Evolutionary conservation across 139 green algal genomes (phyloP).

Genomic region (Tetradesmus obliquus): DNA sequence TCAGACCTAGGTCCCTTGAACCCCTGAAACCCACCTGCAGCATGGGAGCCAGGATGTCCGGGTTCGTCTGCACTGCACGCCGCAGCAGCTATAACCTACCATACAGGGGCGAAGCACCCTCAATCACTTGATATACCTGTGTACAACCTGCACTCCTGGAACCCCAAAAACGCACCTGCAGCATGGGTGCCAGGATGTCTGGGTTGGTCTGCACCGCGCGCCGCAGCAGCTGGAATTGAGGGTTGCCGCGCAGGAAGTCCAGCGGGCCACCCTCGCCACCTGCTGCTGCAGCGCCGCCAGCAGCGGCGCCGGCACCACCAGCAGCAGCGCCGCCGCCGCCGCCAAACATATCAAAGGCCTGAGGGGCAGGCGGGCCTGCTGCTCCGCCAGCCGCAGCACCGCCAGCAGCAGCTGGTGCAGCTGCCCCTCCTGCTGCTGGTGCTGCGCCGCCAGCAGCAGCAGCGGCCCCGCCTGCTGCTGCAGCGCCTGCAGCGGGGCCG

Average conservation of each 20-base stretch:
- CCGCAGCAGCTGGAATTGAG: constrained; percentile 91
- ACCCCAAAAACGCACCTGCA: constrained; percentile 65
- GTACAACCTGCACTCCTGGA: no score
- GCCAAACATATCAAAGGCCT: constrained; percentile 95
- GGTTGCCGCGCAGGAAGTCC: constrained; percentile 83
- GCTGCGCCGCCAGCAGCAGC: constrained; percentile 47
- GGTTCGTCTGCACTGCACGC: constrained; percentile 89
- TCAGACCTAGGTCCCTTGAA: not conserved
- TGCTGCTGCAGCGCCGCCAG: constrained; percentile 11
- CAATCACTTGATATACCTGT: not conserved
- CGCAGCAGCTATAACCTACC: constrained; percentile 85
- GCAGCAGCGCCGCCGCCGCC: constrained; percentile 44
- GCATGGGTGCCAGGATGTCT: constrained; percentile 95
- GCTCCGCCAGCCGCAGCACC: constrained; percentile 18
- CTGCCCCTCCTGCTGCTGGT: constrained; percentile 27
- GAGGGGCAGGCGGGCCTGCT: constrained; percentile 64
- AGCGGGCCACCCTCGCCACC: constrained; percentile 67
- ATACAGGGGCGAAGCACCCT: not conserved
- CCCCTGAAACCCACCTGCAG: not conserved
- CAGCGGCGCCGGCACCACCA: constrained; percentile 43
- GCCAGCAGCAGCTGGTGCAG: constrained; percentile 12
- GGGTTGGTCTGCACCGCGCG: constrained; percentile 92
- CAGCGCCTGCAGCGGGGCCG: constrained; percentile 36
- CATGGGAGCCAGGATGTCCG: constrained; percentile 37
- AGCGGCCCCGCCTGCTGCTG: constrained; percentile 35